phyloP scores from a whole-genome alignment of 1,284 basidiomycete species.

The Melampsora medusae region DNA sequence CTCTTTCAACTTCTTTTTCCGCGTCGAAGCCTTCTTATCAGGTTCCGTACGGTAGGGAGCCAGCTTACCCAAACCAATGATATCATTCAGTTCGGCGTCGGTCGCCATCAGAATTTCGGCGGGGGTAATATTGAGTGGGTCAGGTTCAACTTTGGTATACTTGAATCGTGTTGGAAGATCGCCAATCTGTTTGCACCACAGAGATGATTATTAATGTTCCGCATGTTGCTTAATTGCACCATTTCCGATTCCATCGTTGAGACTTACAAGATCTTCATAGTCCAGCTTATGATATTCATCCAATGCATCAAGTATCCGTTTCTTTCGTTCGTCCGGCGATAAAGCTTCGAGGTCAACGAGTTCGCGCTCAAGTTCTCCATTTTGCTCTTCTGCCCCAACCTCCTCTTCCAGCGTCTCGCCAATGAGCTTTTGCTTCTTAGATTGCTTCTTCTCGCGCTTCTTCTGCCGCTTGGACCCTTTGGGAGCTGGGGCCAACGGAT shows the following conservation, averaged over 20 bases:
- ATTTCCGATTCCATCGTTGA: not conserved
- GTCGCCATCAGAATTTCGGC: conserved; percentile 88
- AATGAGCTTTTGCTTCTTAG: conserved; percentile 53
- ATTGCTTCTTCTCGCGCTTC: conserved; percentile 55
- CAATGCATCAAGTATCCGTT: conserved; percentile 75
- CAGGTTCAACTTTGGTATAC: conserved; percentile 71
- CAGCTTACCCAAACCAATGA: conserved; percentile 80
- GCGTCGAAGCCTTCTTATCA: conserved; percentile 64
- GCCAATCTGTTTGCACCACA: conserved; percentile 64
- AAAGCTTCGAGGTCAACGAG: conserved; percentile 53
- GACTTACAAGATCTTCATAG: conserved; percentile 87
- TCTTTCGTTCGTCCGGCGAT: conserved; percentile 50
- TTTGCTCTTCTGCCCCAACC: conserved; percentile 67
- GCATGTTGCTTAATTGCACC: not conserved
- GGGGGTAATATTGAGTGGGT: conserved; percentile 72
- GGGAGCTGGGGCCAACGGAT: conserved; percentile 47
- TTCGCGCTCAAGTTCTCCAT: conserved; percentile 63
- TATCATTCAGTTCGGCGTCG: conserved; percentile 87
- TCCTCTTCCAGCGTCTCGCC: conserved; percentile 56
- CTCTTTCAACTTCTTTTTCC: conserved; percentile 68
- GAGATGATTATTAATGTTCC: conserved; percentile 9
- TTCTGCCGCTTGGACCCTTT: conserved; percentile 48
- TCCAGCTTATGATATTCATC: conserved; percentile 84
- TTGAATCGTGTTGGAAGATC: conserved; percentile 90
- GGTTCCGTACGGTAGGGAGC: conserved; percentile 74